Base-by-base conservation (phyloP, 2,329 filamentous ascomycete genomes). In the Nigrospora oryzae region DNA sequence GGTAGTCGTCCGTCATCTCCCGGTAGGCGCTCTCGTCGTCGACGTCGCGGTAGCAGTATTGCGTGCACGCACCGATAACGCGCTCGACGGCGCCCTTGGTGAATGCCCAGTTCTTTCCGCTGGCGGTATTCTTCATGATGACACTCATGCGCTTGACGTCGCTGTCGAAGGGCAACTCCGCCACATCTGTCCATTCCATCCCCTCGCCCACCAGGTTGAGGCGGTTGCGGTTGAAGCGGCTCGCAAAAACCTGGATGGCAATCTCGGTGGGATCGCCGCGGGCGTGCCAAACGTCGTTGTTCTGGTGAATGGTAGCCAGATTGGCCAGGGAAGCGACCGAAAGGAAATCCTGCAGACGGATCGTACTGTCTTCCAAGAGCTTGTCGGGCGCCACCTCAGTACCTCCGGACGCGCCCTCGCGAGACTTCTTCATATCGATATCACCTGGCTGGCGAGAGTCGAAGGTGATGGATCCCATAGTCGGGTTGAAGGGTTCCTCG, bases 81-180 rank as follows among this genome's bases (percentile, higher is more conserved):
- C 81, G 71, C 59, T 86, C 83, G 4, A 86, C 83, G 3, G 83
- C 83, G 47, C 80, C 80, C 56, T 82, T 81, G 49, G 75, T 79
- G 54, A 76, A 78, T 1, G 59, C 62, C 23, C 49, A 58, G 11
- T 56, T 54, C 23, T 61, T 43, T 13, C 40, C 53, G 4, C 51
- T 54, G 35, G 67, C 59, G 50, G 63, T 67, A 43, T 69, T 53
- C 47, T 65, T 62, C 61, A 81, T 83, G 44, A 86, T 74, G 36
- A 85, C 81, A 1, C 81, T 84, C 83, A 87, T 87, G 49, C 81
- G 80, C 67, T 87, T 87, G 51, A 86, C 75, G 49, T 81, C 79
- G 1, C 81, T 85, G 54, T 86, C 83, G 56, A 87, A 87, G 0
- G 82, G 82, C 42, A 83, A 81, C 56, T 87, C 83, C 1, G 77